Evolutionary conservation across 345 rosid species (phyloP).

Genomic region (Murraya paniculata): DNA sequence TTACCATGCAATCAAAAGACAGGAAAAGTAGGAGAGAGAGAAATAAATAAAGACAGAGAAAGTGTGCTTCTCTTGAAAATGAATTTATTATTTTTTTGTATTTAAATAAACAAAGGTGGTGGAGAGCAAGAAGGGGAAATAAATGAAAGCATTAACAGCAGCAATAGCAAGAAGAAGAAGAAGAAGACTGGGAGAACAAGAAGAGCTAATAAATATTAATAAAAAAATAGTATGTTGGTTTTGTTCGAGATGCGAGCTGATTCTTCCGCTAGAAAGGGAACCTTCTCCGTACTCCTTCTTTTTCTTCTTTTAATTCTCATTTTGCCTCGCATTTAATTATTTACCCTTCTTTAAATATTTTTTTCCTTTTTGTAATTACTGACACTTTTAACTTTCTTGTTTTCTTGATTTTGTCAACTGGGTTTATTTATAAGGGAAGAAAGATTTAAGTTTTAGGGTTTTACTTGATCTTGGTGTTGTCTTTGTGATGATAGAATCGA

Average conservation of each 20-base stretch:
- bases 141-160: slow-evolving; percentile 17
- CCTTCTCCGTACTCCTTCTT: slow-evolving; percentile 61
- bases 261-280: slow-evolving; percentile 52
- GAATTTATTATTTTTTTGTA: background rate
- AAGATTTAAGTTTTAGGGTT: background rate
- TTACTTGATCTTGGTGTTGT: slow-evolving; percentile 2
- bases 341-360: background rate
- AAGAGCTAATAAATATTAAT: background rate
- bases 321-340: slow-evolving; percentile 45
- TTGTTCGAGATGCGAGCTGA: slow-evolving; percentile 62
- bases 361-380: background rate
- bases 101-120: background rate
- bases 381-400: background rate
- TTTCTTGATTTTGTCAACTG: slow-evolving; percentile 24
- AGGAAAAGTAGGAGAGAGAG: background rate
- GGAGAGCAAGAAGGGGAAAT: background rate
- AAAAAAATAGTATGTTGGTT: background rate
- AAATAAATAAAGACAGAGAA: background rate
- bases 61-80: slow-evolving; percentile 13
- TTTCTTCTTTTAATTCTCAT: slow-evolving; percentile 68
- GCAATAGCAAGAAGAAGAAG: slow-evolving; percentile 1
- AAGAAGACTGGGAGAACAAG: slow-evolving; percentile 4
- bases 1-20: background rate
- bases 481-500: slow-evolving; percentile 28
- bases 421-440: background rate